A percentile compares a stretch with the other conserved stretches of the same genome.
These are phyloP conservation scores for Miamiensis avidus DNA, from an alignment of 169 alveolate genomes.

Conservation along the genomic window DNA sequence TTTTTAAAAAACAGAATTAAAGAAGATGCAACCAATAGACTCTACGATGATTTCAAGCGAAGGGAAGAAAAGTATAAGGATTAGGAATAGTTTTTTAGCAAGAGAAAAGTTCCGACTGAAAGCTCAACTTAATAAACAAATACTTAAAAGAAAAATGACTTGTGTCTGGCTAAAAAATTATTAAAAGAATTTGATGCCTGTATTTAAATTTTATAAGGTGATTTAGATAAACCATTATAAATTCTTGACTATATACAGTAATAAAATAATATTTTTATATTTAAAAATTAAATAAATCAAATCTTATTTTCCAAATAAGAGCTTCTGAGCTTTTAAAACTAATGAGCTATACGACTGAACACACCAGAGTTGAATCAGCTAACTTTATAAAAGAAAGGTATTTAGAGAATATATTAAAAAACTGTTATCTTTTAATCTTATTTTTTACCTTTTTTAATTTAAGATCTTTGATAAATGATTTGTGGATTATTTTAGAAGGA, in stretches of 20 bases:
- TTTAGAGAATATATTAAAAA: too few species aligned
- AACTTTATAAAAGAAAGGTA: background rate
- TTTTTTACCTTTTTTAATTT: too few species aligned
- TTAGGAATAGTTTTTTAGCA: too few species aligned
- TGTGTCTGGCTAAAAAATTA: background rate
- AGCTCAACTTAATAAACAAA: background rate
- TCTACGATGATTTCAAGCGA: background rate
- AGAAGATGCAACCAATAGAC: background rate
- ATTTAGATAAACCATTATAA: background rate
- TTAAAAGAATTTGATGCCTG: background rate
- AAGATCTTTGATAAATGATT: background rate
- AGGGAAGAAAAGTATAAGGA: background rate
- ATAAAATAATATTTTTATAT: too few species aligned
- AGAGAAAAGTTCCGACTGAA: background rate
- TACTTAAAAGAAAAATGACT: background rate
- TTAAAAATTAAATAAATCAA: too few species aligned
- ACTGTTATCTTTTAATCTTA: too few species aligned
- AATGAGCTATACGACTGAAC: background rate
- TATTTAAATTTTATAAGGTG: background rate
- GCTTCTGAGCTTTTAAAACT: background rate
- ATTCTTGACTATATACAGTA: background rate
- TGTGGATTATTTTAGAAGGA: background rate
- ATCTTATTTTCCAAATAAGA: background rate
- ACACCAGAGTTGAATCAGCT: background rate
- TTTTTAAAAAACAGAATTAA: too few species aligned